Percentiles rank a stretch among this genome's conserved stretches.
Conservation (phyloP, 176 grass and related monocot genomes). For the Hsuehochloa calcarea region DNA sequence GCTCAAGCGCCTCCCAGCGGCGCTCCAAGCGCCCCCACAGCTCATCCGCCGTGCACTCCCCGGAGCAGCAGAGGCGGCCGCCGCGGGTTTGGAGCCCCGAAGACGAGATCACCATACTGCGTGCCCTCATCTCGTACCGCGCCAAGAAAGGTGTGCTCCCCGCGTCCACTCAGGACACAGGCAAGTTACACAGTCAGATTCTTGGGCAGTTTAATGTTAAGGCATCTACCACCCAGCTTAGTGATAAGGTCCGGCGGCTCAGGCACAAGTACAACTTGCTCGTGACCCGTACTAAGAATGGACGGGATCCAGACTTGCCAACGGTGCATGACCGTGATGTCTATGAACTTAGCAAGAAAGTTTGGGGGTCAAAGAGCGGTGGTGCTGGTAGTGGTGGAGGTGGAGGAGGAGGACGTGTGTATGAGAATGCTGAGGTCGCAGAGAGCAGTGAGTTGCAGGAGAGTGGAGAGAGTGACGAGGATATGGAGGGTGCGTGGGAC, state of each 20-base stretch:
- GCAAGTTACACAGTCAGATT: conserved; percentile 25
- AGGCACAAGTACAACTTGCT: conserved; percentile 42
- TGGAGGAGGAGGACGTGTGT: background rate
- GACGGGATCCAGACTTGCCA: conserved; percentile 28
- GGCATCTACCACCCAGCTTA: conserved; percentile 43
- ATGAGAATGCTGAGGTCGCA: conserved; percentile 16
- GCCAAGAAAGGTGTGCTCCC: conserved; percentile 36
- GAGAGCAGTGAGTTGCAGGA: conserved; percentile 39
- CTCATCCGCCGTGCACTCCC: background rate
- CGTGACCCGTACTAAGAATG: conserved; percentile 11
- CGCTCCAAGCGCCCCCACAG: conserved; percentile 23
- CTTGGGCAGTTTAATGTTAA: conserved; percentile 23
- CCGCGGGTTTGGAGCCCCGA: conserved; percentile 45
- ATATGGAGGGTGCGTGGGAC: conserved; percentile 22
- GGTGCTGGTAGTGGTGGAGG: background rate
- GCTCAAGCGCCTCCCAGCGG: background rate
- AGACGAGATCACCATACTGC: conserved; percentile 46
- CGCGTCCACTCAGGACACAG: conserved; percentile 12
- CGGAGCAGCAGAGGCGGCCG: conserved; percentile 30
- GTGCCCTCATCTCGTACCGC: conserved; percentile 38
- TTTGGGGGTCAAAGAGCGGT: conserved; percentile 30
- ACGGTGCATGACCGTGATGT: conserved; percentile 28
- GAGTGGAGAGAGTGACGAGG: conserved; percentile 30
- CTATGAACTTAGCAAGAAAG: conserved; percentile 48
- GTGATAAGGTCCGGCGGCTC: conserved; percentile 47